Base-by-base conservation (phyloP, 2,329 filamentous ascomycete species). In the Colletotrichum sp. region DNA sequence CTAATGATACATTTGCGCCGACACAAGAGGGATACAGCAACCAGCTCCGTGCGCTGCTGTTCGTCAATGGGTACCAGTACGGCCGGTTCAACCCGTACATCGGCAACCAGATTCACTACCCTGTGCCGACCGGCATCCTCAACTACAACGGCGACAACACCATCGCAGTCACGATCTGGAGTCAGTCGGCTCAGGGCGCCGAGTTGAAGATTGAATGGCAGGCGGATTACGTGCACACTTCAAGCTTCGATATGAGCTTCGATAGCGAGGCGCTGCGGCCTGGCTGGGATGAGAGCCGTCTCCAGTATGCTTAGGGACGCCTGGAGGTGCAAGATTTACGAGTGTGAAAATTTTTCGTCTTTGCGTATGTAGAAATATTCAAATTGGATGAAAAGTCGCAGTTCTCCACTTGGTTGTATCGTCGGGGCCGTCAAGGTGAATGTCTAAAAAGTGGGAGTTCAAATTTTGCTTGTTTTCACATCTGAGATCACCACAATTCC, bases 11-110 rank as follows among this genome's bases (percentile, higher is more conserved):
- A 0, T 86, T 90, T 15, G 75, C 77, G 6, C 71, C 81, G 3
- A 80, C 78, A 1, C 78, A 80, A 26, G 72, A 77, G n/a, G 78
- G 74, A 16, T 81, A 83, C 77, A 83, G 80, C 24, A 86, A 86
- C 78, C 82, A 81, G 21, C 77, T 86, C 5, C 86, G 92, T 13
- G 89, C 88, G 0, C 87, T 92, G 78, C 80, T 93, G 4, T 93
- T 91, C 71, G 87, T 93, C n/a, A 93, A 93, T 71, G 92, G 92
- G 0, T 93, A 93, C 78, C 91, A 93, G 79, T 93, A 92, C 78
- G 91, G 89, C 3, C 87, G 90, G 9, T 93, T 89, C 79, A 89
- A 90, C 75, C 90, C 91, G 0, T 87, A 89, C 66, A 91, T 93
- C 52, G 92, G 92, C 0, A 90, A 92, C 63, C 91, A 93, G 83